Evolutionary conservation across 768 basidiomycete species (phyloP), one percentile per base, ranked within the genome.

Genomic region (Trametes maxima): DNA sequence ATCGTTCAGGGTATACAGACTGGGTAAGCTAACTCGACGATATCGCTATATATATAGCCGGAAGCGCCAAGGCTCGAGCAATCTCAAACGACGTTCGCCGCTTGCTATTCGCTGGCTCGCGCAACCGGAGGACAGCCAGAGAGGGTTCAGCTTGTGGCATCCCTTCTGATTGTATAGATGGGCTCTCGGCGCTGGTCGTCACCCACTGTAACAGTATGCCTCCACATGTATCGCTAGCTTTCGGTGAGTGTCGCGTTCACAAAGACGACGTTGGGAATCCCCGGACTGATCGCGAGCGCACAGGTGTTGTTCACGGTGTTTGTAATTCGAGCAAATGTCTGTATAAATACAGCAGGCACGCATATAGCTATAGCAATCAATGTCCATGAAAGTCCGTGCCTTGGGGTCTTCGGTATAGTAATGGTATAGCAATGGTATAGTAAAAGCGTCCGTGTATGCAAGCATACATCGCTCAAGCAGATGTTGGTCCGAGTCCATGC

Each of bases 91-190:
- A 8, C 50, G 57, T 16, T 52, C 48, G 11, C 16, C 45, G 25
- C 44, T 46, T 13, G 22, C 48, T 2, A 17, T 21, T 4, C 13
- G 28, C 1, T 54, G 42, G 51, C 22, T 60, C 5, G 33, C 28
- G 5, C 52, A 22, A 12, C 49, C 50, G 33, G 40, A 45, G 21
- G 37, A 21, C 28, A 47, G 59, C 24, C 33, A 24, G n/a, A 56
- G 43, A 37, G 13, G 42, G 5, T 59, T 54, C 25, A 64, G 58
- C 28, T 54, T 64, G 10, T 64, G 63, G 63, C 58, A 64, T 52
- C 63, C 63, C 0, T 64, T 64, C 58, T 64, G 54, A 59, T 2
- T 2, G 17, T 2, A n/a, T 33, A 33, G 8, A 33, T 8, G 46
- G 8, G 7, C 17, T 5, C 10, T 45, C 21, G 44, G 4, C 5